Conservation (phyloP, 2,329 filamentous ascomycete genomes). For the Talaromyces sp. region DNA sequence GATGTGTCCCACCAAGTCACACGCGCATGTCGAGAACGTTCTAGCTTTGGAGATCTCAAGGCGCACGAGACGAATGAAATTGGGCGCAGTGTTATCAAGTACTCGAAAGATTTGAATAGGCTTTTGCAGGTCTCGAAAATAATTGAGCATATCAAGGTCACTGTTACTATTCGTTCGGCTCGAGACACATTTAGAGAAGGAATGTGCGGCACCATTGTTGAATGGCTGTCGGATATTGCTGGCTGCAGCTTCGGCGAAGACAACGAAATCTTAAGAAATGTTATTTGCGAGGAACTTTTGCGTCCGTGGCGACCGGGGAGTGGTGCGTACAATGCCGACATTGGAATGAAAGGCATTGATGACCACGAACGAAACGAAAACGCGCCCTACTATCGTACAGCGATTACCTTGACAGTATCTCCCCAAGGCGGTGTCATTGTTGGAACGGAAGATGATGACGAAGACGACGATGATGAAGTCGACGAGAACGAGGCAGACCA, state of each 20-base stretch:
- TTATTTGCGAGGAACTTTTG: conserved; percentile 88
- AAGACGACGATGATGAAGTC: conserved; percentile 37
- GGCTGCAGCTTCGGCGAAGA: conserved; percentile 83
- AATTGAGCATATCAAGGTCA: conserved; percentile 93
- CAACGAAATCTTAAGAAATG: conserved; percentile 70
- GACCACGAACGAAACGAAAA: conserved; percentile 69
- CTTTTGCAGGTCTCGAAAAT: conserved; percentile 76
- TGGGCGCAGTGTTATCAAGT: conserved; percentile 79
- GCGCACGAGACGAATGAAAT: conserved; percentile 87
- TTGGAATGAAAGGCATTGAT: conserved; percentile 75
- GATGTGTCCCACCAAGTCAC: conserved; percentile 90
- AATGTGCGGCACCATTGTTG: conserved; percentile 97
- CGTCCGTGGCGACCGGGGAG: conserved; percentile 85
- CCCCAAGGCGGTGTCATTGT: conserved; percentile 40
- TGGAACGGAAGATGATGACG: conserved; percentile 49
- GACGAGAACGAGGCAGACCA: conserved; percentile 41
- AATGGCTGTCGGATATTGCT: conserved; percentile 91
- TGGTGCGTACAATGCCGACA: conserved; percentile 70
- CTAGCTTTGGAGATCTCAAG: conserved; percentile 65
- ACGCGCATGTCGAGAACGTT: conserved; percentile 74
- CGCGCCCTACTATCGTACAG: conserved; percentile 29
- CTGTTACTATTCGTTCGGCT: conserved; percentile 87
- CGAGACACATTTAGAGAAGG: conserved; percentile 95
- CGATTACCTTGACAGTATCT: conserved; percentile 41
- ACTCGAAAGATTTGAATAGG: conserved; percentile 66